Conservation (phyloP, 139 green algal species). For the Pseudopediastrum boryanum region DNA sequence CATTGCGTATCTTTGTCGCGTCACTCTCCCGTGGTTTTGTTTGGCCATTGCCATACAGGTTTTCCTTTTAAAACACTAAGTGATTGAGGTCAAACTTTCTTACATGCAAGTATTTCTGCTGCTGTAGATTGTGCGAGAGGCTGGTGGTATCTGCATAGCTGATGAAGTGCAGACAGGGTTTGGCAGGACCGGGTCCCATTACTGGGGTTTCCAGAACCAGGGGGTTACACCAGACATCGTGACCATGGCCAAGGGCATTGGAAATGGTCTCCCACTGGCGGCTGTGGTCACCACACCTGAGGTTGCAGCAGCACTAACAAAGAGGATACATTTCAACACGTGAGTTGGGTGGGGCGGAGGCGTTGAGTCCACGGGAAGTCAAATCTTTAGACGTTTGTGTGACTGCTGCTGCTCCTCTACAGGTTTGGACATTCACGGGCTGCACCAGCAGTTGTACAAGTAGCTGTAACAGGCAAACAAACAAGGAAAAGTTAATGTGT, state of each 20-base stretch:
- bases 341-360: conserved; percentile 31
- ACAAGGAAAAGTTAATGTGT: too few species aligned
- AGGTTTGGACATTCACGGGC: background rate
- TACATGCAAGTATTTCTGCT: too few species aligned
- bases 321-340: conserved; percentile 97
- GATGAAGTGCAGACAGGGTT: conserved; percentile 99
- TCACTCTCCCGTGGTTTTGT: too few species aligned
- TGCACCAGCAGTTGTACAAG: too few species aligned
- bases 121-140: conserved; percentile 71
- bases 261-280: conserved; percentile 95
- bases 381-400: background rate
- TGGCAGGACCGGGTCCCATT: conserved; percentile 89
- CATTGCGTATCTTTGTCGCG: too few species aligned
- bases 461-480: conserved; percentile 2
- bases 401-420: background rate
- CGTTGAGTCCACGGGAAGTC: background rate
- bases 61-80: too few species aligned
- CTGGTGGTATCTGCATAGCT: conserved; percentile 93
- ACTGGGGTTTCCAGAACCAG: conserved; percentile 96
- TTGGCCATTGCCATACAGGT: too few species aligned
- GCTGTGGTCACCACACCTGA: conserved; percentile 96
- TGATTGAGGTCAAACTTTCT: too few species aligned
- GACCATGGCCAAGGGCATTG: conserved; percentile 97
- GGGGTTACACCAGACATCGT: conserved; percentile 83
- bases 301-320: conserved; percentile 71